phyloP scores from a whole-genome alignment of 352 stramenopile genomes.

The Globisporangium viniferum region DNA sequence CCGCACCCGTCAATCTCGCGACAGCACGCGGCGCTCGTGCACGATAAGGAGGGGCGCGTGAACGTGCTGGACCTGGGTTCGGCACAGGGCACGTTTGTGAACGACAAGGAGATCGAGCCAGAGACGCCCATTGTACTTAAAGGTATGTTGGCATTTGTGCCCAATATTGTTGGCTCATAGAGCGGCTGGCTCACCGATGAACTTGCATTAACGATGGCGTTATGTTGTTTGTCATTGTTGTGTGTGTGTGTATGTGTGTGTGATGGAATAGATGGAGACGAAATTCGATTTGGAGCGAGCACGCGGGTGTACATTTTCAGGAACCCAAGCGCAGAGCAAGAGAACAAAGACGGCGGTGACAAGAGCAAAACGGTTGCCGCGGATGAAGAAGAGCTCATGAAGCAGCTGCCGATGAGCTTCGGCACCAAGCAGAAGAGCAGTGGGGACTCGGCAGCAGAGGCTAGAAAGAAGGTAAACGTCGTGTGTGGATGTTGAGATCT shows the following conservation, averaged over 20 bases:
- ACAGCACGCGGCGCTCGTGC: conserved; percentile 72
- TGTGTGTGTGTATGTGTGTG: background rate
- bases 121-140: conserved; percentile 40
- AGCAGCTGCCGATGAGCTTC: conserved; percentile 52
- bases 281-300: conserved; percentile 58
- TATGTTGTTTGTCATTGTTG: background rate
- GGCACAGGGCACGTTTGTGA: conserved; percentile 84
- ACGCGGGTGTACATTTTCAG: conserved; percentile 55
- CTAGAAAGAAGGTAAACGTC: conserved; percentile 34
- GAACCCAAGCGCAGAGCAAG: conserved; percentile 20
- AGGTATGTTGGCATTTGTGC: conserved; percentile 16
- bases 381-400: conserved; percentile 21
- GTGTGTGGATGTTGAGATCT: background rate
- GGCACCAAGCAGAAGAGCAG: conserved; percentile 25
- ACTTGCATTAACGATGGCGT: background rate
- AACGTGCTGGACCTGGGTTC: conserved; percentile 75
- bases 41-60: conserved; percentile 52
- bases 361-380: conserved; percentile 13
- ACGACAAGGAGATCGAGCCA: conserved; percentile 55
- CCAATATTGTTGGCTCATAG: background rate
- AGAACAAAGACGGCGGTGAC: conserved; percentile 3
- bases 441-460: conserved; percentile 6
- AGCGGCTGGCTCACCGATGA: background rate
- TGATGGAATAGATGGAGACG: conserved; percentile 34
- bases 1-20: conserved; percentile 81